A percentile compares a stretch with the other conserved stretches of the same genome.
Evolutionary conservation across 2,329 filamentous ascomycete genomes (phyloP).

Genomic region (Aspergillus caelatus): DNA sequence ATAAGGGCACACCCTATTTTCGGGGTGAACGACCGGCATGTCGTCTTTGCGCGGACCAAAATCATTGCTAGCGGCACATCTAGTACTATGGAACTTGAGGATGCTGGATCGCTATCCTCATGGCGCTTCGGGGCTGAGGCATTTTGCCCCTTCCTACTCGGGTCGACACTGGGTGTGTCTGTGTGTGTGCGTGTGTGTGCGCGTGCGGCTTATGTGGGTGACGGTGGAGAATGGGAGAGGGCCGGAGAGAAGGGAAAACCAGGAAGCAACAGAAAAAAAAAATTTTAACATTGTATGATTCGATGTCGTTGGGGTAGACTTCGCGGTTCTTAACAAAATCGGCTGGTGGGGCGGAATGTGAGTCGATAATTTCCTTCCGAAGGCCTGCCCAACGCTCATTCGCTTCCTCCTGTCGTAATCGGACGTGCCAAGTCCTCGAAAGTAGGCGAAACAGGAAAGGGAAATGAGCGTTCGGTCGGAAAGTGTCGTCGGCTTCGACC

Average conservation of each 20-base stretch:
- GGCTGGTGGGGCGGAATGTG: not conserved
- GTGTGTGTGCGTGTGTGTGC: no score
- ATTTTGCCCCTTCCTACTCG: not conserved
- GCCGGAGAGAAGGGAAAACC: not conserved
- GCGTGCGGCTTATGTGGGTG: not conserved
- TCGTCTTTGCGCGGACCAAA: not conserved
- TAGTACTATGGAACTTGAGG: not conserved
- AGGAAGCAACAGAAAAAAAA: not conserved
- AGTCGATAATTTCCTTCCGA: not conserved
- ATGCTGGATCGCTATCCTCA: not conserved
- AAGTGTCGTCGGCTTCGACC: not conserved
- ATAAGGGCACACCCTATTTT: not conserved
- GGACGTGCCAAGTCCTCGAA: not conserved
- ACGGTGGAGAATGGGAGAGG: not conserved
- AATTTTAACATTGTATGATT: not conserved
- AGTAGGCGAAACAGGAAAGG: not conserved
- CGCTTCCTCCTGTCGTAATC: no score
- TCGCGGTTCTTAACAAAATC: not conserved
- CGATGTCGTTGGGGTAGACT: not conserved
- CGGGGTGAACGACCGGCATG: not conserved
- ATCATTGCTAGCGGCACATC: not conserved
- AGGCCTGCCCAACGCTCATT: no score
- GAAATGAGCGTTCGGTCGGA: not conserved
- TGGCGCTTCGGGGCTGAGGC: not conserved
- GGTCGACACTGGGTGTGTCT: not conserved